Evolutionary conservation across 352 stramenopile species (phyloP).

Genomic region (Hyaloperonospora arabidopsidis): DNA sequence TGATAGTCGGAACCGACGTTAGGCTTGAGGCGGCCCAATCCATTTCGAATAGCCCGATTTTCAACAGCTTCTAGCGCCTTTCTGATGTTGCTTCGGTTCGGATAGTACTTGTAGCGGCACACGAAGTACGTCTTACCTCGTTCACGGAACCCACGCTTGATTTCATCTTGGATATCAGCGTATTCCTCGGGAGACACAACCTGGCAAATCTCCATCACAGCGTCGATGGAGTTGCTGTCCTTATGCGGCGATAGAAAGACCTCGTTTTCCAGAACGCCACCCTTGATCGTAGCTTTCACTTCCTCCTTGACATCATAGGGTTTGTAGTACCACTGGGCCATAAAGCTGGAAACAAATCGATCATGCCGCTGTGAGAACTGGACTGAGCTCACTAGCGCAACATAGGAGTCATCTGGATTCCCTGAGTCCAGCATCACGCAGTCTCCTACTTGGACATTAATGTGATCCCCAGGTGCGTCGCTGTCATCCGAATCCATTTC

Average conservation of each 20-base stretch:
- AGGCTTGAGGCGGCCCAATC: conserved; percentile 51
- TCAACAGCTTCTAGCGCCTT: conserved; percentile 60
- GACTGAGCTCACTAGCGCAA: conserved; percentile 69
- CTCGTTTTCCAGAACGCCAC: conserved; percentile 55
- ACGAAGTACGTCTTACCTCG: conserved; percentile 59
- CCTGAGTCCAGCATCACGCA: conserved; percentile 75
- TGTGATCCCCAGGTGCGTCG: conserved; percentile 43
- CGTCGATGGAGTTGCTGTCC: conserved; percentile 77
- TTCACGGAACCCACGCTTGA: conserved; percentile 63
- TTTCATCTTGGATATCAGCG: conserved; percentile 56
- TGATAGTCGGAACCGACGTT: conserved; percentile 64
- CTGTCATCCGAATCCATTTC: conserved; percentile 33
- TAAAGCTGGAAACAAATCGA: conserved; percentile 47
- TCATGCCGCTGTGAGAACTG: conserved; percentile 50
- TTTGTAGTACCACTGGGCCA: conserved; percentile 83
- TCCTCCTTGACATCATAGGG: conserved; percentile 60
- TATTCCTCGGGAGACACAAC: conserved; percentile 71
- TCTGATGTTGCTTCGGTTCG: conserved; percentile 47
- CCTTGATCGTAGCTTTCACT: conserved; percentile 49
- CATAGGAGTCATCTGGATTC: conserved; percentile 49
- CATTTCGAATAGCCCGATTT: conserved; percentile 62
- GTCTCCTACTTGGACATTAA: conserved; percentile 64
- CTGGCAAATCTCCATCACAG: conserved; percentile 66
- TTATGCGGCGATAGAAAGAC: conserved; percentile 82
- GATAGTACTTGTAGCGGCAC: conserved; percentile 81